Percentiles rank a stretch among this genome's conserved stretches.
Conservation (phyloP, 2,329 filamentous ascomycete species). For the Rachicladosporium sp. region DNA sequence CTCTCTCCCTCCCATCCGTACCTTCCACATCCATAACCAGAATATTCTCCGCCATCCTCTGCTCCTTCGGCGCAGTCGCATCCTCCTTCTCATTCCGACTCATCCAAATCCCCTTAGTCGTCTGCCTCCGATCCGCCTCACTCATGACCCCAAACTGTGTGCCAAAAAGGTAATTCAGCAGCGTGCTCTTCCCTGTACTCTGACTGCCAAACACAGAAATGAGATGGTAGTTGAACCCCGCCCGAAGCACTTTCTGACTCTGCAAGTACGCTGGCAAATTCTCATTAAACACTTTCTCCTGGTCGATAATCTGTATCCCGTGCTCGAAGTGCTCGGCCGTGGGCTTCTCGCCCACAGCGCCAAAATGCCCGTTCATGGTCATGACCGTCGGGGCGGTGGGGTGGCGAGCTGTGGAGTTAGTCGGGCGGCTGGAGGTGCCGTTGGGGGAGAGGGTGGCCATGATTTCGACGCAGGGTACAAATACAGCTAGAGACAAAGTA, state of each 20-base stretch:
- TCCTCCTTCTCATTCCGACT: slow-evolving; percentile 74
- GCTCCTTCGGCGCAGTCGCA: slow-evolving; percentile 32
- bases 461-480: background rate
- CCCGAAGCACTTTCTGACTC: slow-evolving; percentile 64
- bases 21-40: slow-evolving; percentile 99
- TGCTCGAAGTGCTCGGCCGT: slow-evolving; percentile 65
- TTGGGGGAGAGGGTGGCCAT: slow-evolving; percentile 5
- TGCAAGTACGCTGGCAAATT: slow-evolving; percentile 69
- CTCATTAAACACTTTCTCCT: slow-evolving; percentile 93
- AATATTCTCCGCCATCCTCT: slow-evolving; percentile 89
- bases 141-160: slow-evolving; percentile 98
- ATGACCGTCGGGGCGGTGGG: slow-evolving; percentile 23
- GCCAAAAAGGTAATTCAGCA: slow-evolving; percentile 90
- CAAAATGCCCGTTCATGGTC: slow-evolving; percentile 70
- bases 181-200: slow-evolving; percentile 94
- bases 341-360: slow-evolving; percentile 53
- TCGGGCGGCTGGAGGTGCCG: slow-evolving; percentile 2
- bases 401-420: slow-evolving; percentile 10
- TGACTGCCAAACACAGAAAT: slow-evolving; percentile 98
- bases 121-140: slow-evolving; percentile 85
- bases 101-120: slow-evolving; percentile 99
- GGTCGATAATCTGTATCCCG: slow-evolving; percentile 94
- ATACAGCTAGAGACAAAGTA: no score
- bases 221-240: slow-evolving; percentile 98
- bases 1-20: slow-evolving; percentile 88